Evolutionary conservation across 1,139 yeast species (phyloP).

Genomic region (Yamadazyma siamensis): DNA sequence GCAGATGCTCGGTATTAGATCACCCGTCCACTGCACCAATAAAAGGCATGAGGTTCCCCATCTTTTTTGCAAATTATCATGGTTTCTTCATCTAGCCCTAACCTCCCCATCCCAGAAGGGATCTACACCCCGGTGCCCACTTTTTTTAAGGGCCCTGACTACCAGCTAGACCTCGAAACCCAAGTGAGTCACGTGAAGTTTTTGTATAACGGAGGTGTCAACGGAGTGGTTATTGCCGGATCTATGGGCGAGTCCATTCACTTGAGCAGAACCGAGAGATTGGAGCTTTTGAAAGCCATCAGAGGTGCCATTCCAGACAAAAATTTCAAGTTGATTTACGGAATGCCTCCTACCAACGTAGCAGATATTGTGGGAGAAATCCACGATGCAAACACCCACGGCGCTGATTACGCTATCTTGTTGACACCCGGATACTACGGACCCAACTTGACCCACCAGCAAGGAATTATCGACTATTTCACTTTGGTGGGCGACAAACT

Average conservation of each 20-base stretch:
- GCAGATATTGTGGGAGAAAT: slow-evolving; percentile 31
- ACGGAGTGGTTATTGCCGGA: slow-evolving; percentile 47
- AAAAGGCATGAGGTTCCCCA: not conserved
- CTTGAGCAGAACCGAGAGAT: slow-evolving; percentile 31
- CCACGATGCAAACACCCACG: slow-evolving; percentile 21
- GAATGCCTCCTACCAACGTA: slow-evolving; percentile 29
- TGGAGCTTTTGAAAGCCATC: slow-evolving; percentile 18
- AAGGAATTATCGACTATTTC: slow-evolving; percentile 33
- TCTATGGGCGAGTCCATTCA: slow-evolving; percentile 44
- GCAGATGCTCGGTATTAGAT: too few relatives aligned
- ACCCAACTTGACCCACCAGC: slow-evolving; percentile 26
- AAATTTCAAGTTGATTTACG: slow-evolving; percentile 30
- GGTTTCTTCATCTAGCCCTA: not conserved
- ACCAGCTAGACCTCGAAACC: slow-evolving; percentile 39
- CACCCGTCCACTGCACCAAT: not conserved
- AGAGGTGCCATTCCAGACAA: slow-evolving; percentile 25
- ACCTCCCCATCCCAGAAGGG: slow-evolving; percentile 19
- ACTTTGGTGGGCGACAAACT: slow-evolving; percentile 26
- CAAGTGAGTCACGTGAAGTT: slow-evolving; percentile 41
- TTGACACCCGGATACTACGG: slow-evolving; percentile 36
- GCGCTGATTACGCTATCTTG: slow-evolving; percentile 31
- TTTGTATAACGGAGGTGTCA: slow-evolving; percentile 39
- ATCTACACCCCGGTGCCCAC: slow-evolving; percentile 50
- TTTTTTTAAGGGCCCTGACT: slow-evolving; percentile 39
- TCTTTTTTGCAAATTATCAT: not conserved